phyloP scores from a whole-genome alignment of 177 flowering plant genomes.

The Telopea speciosissima region DNA sequence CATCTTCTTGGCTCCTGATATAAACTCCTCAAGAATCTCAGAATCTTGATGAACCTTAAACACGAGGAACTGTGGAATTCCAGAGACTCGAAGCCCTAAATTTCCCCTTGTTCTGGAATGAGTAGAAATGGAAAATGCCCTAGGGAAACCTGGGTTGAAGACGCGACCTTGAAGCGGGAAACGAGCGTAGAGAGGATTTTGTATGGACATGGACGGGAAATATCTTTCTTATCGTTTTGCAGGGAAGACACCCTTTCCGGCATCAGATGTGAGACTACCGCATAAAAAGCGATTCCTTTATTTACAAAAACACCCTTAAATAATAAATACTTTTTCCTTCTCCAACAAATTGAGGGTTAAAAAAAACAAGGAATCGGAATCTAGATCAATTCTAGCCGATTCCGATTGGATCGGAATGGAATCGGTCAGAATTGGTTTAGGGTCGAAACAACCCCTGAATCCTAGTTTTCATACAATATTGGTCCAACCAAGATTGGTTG shows the following conservation, averaged over 20 bases:
- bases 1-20: slow-evolving; percentile 21
- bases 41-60: not conserved
- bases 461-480: too few relatives aligned
- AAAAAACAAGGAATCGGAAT: too few relatives aligned
- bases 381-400: too few relatives aligned
- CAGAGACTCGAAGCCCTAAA: not conserved
- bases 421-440: too few relatives aligned
- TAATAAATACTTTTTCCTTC: too few relatives aligned
- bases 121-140: not conserved
- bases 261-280: too few relatives aligned
- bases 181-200: not conserved
- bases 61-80: not conserved
- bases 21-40: not conserved
- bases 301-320: too few relatives aligned
- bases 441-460: too few relatives aligned
- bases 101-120: not conserved
- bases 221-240: slow-evolving; percentile 5
- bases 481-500: too few relatives aligned
- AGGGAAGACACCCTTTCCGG: not conserved
- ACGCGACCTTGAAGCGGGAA: slow-evolving; percentile 13
- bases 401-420: too few relatives aligned
- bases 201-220: slow-evolving; percentile 4
- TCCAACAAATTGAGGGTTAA: too few relatives aligned
- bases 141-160: not conserved
- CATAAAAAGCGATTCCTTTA: too few relatives aligned